Conservation (phyloP, 768 basidiomycete genomes). For the Asterophora parasitica region DNA sequence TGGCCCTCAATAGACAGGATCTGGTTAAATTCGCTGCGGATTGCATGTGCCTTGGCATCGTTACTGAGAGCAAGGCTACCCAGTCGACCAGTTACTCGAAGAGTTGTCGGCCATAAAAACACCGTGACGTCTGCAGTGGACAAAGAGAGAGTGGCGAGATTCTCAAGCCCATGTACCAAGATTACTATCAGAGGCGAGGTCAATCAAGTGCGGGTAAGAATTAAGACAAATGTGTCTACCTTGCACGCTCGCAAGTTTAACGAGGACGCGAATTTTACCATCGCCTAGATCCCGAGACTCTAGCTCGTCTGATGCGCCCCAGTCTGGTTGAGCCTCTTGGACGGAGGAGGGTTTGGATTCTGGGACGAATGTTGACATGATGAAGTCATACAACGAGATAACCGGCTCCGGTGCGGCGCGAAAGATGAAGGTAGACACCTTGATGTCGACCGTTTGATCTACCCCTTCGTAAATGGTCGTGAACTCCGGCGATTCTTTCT, state of each 20-base stretch:
- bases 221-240: conserved; percentile 32
- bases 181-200: conserved; percentile 46
- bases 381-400: conserved; percentile 88
- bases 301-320: background rate
- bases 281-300: conserved; percentile 11
- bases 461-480: conserved; percentile 72
- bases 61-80: conserved; percentile 83
- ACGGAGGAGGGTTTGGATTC: background rate
- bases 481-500: conserved; percentile 85
- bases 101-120: conserved; percentile 62
- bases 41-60: conserved; percentile 48
- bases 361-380: conserved; percentile 94
- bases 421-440: conserved; percentile 87
- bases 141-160: conserved; percentile 81
- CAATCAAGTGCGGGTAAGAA: background rate
- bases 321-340: background rate
- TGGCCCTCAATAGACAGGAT: conserved; percentile 91
- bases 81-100: conserved; percentile 75
- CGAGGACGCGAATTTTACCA: conserved; percentile 72
- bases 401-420: conserved; percentile 88
- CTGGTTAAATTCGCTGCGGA: conserved; percentile 70
- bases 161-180: conserved; percentile 64
- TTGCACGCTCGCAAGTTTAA: conserved; percentile 83
- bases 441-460: conserved; percentile 83
- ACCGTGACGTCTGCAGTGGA: conserved; percentile 87